Evolutionary conservation across 2,329 filamentous ascomycete species (phyloP).

Genomic region (Chaetomium globosum): DNA sequence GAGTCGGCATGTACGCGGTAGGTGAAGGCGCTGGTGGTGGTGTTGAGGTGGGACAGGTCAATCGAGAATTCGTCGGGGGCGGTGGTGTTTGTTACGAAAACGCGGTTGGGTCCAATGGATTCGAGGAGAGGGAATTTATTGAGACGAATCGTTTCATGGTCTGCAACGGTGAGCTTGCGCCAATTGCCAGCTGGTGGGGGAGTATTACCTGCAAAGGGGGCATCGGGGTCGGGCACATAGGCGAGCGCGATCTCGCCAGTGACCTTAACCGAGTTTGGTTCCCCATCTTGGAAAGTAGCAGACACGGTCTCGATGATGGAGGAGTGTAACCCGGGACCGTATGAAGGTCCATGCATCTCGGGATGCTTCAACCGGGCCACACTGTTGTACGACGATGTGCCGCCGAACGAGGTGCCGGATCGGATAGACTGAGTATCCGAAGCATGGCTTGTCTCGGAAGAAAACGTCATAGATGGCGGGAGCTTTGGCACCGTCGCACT

Average conservation of each 20-base stretch:
- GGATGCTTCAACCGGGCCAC: conserved; percentile 74
- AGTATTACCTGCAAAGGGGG: conserved; percentile 53
- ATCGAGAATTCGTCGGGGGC: conserved; percentile 77
- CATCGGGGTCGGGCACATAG: conserved; percentile 64
- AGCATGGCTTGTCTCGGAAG: conserved; percentile 64
- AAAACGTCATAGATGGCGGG: conserved; percentile 57
- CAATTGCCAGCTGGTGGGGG: neutral
- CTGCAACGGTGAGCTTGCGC: conserved; percentile 42
- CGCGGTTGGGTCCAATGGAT: conserved; percentile 89
- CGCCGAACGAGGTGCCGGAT: conserved; percentile 76
- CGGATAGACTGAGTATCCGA: conserved; percentile 92
- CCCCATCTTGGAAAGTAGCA: conserved; percentile 75
- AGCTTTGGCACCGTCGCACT: conserved; percentile 44
- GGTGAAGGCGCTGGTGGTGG: conserved; percentile 81
- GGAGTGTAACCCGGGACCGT: conserved; percentile 76
- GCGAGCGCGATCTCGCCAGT: conserved; percentile 87
- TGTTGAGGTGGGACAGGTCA: conserved; percentile 68
- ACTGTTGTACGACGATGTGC: conserved; percentile 44
- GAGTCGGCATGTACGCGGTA: conserved; percentile 81
- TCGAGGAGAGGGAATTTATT: conserved; percentile 88
- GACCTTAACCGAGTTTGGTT: conserved; percentile 70
- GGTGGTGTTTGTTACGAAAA: conserved; percentile 73
- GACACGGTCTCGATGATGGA: conserved; percentile 93
- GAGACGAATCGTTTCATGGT: conserved; percentile 71
- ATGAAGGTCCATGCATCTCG: conserved; percentile 74